Evolutionary conservation across 805 yeast species (phyloP).

Genomic region (Candida coleopterorum): DNA sequence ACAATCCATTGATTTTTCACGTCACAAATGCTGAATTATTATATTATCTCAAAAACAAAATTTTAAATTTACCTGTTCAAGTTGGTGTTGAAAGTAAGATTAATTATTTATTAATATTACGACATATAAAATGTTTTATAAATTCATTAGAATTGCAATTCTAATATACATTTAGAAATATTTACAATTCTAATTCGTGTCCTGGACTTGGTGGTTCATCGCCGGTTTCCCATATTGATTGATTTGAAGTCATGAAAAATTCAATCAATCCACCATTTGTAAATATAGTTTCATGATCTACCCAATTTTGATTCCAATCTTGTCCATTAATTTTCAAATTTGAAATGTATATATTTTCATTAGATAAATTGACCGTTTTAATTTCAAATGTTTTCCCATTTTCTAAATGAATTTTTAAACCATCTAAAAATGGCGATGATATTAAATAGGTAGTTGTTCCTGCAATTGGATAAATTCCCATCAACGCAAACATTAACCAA

Average conservation of each 20-base stretch:
- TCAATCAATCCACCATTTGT: slow-evolving; percentile 20
- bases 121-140: slow-evolving; percentile 11
- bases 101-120: slow-evolving; percentile 9
- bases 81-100: slow-evolving; percentile 12
- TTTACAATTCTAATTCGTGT: too few species aligned
- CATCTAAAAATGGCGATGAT: slow-evolving; percentile 24
- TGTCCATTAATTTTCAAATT: slow-evolving; percentile 25
- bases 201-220: slow-evolving; percentile 24
- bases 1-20: slow-evolving; percentile 5
- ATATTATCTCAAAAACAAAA: slow-evolving; percentile 12
- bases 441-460: slow-evolving; percentile 31
- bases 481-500: slow-evolving; percentile 28
- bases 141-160: slow-evolving; percentile 13
- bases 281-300: slow-evolving; percentile 26
- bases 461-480: slow-evolving; percentile 32
- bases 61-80: slow-evolving; percentile 6
- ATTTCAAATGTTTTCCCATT: slow-evolving; percentile 20
- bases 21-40: slow-evolving; percentile 12
- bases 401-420: slow-evolving; percentile 18
- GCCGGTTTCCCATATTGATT: slow-evolving; percentile 21
- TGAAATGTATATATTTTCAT: slow-evolving; percentile 22
- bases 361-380: slow-evolving; percentile 18
- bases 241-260: slow-evolving; percentile 14
- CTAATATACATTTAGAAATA: too few species aligned
- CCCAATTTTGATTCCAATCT: slow-evolving; percentile 23